Base-by-base conservation (phyloP, 2,329 filamentous ascomycete genomes). In the Cryphonectria parasitica region DNA sequence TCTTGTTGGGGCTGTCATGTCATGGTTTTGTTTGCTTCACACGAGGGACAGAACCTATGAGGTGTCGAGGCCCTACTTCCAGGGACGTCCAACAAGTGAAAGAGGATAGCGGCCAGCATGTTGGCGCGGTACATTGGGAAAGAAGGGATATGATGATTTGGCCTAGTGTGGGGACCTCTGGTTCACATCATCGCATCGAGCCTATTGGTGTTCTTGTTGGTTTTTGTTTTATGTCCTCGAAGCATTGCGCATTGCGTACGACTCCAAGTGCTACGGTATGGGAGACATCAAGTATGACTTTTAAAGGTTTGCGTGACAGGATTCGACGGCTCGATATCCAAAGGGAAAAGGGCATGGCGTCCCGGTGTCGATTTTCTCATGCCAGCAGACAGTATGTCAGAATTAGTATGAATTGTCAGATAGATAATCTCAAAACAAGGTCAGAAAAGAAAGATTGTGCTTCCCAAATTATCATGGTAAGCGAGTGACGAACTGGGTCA, bases 341-440 rank as follows among this genome's bases (percentile, higher is more conserved):
- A 56, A 52, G 62, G 45, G 68, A 69, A 54, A 70, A 64, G 69
- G 71, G 71, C 71, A 68, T 63, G 71, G 71, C 64, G 71, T 72
- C 68, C 65, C 54, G 71, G 69, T 67, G 63, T 69, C 58, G 66
- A 49, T 49, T 69, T 69, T 72, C 71, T 56, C 67, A 67, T 67
- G 63, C 66, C 36, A 4, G 28, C 49, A 56, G 58, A 36, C 58
- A 62, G 22, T 67, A 70, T 73, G 70, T 73, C 70, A 68, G 69
- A 62, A 62, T 56, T 66, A 73, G 71, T 70, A n/a, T 52, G 61
- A 61, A 69, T 63, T 49, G 22, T 49, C 58, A 71, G 67, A 66
- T 71, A 73, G 67, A 72, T 72, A 70, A 34, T 34, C 54, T 19
- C 13, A 58, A 28, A 56, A 11, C 25, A 58, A 34, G 54, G 54